Conservation (phyloP, 345 rosid species). For the Sonneratia alba region DNA sequence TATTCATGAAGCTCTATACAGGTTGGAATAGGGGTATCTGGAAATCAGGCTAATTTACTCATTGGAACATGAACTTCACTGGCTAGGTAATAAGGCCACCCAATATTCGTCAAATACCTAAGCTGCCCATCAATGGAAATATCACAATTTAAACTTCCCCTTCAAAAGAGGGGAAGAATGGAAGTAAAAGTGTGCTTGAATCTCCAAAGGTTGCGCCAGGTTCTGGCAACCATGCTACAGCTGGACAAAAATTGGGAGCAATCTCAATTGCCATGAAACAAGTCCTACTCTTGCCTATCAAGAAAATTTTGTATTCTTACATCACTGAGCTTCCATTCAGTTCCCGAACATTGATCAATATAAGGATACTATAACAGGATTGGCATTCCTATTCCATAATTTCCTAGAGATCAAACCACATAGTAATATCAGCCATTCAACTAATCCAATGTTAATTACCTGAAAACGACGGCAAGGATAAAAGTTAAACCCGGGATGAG, state of each 20-base stretch:
- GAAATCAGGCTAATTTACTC: too few relatives aligned
- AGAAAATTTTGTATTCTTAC: too few relatives aligned
- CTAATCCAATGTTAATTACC: conserved; percentile 18
- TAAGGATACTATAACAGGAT: background rate
- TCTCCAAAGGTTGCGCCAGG: too few relatives aligned
- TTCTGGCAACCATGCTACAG: too few relatives aligned
- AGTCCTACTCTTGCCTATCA: background rate
- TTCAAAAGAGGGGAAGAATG: too few relatives aligned
- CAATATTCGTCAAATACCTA: background rate
- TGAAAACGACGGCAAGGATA: conserved; percentile 34
- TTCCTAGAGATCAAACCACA: background rate
- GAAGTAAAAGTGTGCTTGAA: too few relatives aligned
- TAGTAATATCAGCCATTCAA: background rate
- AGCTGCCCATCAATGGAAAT: background rate
- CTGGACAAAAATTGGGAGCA: background rate
- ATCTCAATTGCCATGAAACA: background rate
- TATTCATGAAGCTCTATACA: too few relatives aligned
- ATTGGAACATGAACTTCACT: too few relatives aligned
- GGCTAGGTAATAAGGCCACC: too few relatives aligned
- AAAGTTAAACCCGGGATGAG: conserved; percentile 43
- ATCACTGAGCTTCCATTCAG: background rate
- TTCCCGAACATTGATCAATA: background rate
- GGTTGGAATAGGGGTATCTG: too few relatives aligned
- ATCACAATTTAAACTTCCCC: background rate
- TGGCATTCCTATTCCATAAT: background rate